Conservation (phyloP, 1,139 yeast genomes). For the Taiozyma sp. region DNA sequence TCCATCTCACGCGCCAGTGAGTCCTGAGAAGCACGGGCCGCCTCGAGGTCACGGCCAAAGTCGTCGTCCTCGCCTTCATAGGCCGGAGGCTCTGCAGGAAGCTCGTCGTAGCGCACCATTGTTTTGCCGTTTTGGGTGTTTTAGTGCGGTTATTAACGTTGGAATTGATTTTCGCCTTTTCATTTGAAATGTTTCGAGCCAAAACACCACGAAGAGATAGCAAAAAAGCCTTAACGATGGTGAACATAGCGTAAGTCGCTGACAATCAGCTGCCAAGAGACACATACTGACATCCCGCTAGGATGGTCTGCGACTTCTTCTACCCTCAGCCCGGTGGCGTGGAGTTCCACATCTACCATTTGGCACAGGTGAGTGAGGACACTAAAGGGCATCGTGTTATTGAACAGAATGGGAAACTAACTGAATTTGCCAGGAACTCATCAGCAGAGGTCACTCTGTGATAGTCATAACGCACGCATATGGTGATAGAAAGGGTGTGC, state of each 20-base stretch:
- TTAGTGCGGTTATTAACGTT: not conserved
- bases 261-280: not conserved
- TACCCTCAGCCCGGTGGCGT: conserved; percentile 99
- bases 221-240: not conserved
- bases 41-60: not conserved
- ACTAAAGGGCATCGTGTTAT: not conserved
- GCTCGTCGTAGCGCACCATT: conserved; percentile 8
- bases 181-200: not conserved
- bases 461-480: conserved; percentile 86
- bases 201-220: not conserved
- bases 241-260: conserved; percentile 12
- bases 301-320: conserved; percentile 96
- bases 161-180: conserved; percentile 1
- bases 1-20: conserved; percentile 25
- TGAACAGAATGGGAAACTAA: not conserved
- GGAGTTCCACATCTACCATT: conserved; percentile 89
- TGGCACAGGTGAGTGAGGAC: conserved; percentile 29
- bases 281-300: conserved; percentile 19
- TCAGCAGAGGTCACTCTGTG: conserved; percentile 88
- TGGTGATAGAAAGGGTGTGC: conserved; percentile 73
- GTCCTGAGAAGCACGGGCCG: conserved; percentile 3
- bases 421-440: conserved; percentile 42
- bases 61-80: conserved; percentile 1
- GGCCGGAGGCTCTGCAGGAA: conserved; percentile 15
- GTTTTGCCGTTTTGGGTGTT: not conserved